A percentile compares a stretch with the other conserved stretches of the same genome.
Conservation (phyloP, 306 rosid genomes). For the Cucurbita moschata region DNA sequence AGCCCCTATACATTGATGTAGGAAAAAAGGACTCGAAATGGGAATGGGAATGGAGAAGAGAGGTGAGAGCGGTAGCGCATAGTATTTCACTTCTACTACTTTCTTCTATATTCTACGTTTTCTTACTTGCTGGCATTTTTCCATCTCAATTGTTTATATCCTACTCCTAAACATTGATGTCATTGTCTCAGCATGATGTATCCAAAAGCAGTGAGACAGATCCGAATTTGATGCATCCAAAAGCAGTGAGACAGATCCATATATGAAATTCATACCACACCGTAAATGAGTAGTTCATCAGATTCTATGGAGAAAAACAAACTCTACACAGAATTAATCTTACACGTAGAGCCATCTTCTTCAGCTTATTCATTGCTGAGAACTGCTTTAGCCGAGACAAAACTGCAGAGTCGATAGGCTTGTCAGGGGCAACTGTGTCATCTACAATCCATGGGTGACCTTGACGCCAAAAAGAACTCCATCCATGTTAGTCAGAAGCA, state of each 20-base stretch:
- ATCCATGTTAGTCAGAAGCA: constrained; percentile 2
- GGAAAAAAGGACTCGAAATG: neutral
- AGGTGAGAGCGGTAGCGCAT: neutral
- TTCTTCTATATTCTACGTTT: neutral
- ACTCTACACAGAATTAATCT: neutral
- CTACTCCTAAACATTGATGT: neutral
- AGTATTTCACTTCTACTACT: neutral
- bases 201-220: neutral
- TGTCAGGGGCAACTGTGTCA: constrained; percentile 77
- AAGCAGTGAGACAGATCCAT: neutral
- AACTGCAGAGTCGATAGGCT: constrained; percentile 82
- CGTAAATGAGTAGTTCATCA: neutral
- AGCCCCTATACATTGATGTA: neutral
- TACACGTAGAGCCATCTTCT: constrained; percentile 83
- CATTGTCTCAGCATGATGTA: neutral
- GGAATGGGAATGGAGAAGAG: neutral
- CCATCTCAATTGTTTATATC: neutral
- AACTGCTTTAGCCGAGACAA: constrained; percentile 79
- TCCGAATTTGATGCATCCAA: too few species aligned
- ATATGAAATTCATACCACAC: neutral
- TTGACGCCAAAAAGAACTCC: constrained; percentile 15
- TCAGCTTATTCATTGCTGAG: constrained; percentile 78
- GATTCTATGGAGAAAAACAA: neutral
- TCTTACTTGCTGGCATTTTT: neutral
- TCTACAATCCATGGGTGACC: constrained; percentile 90